These are phyloP conservation scores for Leccinum subgranulosum DNA, from an alignment of 768 basidiomycete species.

Conservation along the genomic window DNA sequence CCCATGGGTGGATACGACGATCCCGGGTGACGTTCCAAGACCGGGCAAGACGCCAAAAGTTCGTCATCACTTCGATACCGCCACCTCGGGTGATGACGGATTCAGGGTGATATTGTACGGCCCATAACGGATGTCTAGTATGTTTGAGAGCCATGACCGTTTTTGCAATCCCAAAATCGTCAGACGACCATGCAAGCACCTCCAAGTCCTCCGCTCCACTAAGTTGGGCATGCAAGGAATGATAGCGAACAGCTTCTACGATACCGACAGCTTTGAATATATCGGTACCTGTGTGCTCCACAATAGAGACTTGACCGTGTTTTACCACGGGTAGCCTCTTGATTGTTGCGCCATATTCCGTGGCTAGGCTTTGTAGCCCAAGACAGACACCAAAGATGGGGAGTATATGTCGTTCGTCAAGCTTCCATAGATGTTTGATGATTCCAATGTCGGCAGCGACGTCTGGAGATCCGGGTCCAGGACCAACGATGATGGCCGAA, in stretches of 20 bases:
- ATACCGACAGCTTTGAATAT: conserved; percentile 57
- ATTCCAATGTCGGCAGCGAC: conserved; percentile 62
- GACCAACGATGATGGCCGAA: conserved; percentile 69
- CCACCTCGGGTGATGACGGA: conserved; percentile 71
- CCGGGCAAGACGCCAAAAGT: conserved; percentile 71
- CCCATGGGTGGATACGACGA: conserved; percentile 43
- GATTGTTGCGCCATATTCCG: conserved; percentile 62
- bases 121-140: conserved; percentile 68
- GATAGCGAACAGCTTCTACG: conserved; percentile 71
- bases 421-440: conserved; percentile 67
- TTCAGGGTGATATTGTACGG: conserved; percentile 89
- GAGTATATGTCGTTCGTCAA: conserved; percentile 47
- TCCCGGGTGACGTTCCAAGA: conserved; percentile 47
- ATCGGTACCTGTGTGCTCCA: conserved; percentile 56
- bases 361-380: conserved; percentile 72
- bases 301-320: conserved; percentile 69
- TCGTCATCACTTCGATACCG: conserved; percentile 62
- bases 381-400: conserved; percentile 85
- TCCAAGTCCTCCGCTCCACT: conserved; percentile 48
- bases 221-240: conserved; percentile 68
- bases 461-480: conserved; percentile 78
- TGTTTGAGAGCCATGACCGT: conserved; percentile 78
- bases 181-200: conserved; percentile 70
- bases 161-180: conserved; percentile 60
- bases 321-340: conserved; percentile 65